Evolutionary conservation across 1,139 yeast species (phyloP).

Genomic region (Taiozyma sp.): DNA sequence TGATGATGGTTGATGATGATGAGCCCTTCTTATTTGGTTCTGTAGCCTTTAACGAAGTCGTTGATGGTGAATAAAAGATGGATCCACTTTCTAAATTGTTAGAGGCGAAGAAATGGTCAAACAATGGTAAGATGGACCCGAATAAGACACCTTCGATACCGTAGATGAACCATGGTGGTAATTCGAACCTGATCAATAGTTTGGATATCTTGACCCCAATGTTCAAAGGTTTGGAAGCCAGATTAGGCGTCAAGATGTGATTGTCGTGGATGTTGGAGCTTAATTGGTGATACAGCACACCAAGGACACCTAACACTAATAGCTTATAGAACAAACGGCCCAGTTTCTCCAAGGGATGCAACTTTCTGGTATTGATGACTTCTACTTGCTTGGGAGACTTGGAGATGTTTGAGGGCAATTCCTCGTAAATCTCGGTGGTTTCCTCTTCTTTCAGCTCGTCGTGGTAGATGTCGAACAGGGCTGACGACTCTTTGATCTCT

Average conservation of each 20-base stretch:
- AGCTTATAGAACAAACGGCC: not conserved
- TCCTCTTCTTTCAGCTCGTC: conserved; percentile 1
- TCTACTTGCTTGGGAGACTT: conserved; percentile 2
- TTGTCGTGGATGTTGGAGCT: not conserved
- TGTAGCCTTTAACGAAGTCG: not conserved
- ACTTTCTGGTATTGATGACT: not conserved
- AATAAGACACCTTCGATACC: conserved; percentile 57
- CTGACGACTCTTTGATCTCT: not conserved
- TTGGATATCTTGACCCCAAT: conserved; percentile 21
- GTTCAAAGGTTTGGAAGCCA: conserved; percentile 30
- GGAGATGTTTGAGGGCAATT: conserved; percentile 6
- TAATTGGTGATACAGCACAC: conserved; percentile 6
- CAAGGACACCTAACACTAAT: conserved; percentile 1
- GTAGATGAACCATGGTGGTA: conserved; percentile 32
- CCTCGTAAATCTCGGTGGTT: conserved; percentile 7
- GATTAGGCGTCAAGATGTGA: conserved; percentile 16
- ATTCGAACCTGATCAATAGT: conserved; percentile 17
- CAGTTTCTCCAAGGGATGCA: not conserved
- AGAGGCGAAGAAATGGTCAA: conserved; percentile 32
- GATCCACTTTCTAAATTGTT: not conserved
- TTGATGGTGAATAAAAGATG: not conserved
- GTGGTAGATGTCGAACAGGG: conserved; percentile 2
- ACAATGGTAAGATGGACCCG: conserved; percentile 58
- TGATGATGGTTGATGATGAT: conserved; percentile 35
- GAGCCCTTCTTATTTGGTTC: not conserved